A percentile compares a stretch with the other conserved stretches of the same genome.
Conservation (phyloP, 1,284 basidiomycete genomes). For the Ganoderma sinense region DNA sequence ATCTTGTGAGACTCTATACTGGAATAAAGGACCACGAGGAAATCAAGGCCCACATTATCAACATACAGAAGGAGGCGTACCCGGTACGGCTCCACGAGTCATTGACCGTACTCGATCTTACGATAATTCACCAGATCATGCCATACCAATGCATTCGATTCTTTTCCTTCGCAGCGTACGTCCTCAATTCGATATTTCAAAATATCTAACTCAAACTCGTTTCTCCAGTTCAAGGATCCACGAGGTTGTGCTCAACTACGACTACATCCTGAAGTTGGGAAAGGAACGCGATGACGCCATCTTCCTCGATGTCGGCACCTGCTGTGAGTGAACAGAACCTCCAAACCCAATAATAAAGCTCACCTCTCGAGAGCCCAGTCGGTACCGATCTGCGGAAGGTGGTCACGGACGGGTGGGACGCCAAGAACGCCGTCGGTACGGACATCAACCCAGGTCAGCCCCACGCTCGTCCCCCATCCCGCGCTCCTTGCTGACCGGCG, state of each 20-base stretch:
- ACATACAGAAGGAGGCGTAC: not conserved
- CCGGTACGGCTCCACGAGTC: not conserved
- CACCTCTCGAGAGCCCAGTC: conserved; percentile 37
- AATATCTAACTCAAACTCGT: not conserved
- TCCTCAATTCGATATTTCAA: not conserved
- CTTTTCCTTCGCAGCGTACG: conserved; percentile 12
- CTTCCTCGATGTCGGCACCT: conserved; percentile 55
- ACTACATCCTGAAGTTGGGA: conserved; percentile 47
- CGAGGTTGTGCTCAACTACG: conserved; percentile 47
- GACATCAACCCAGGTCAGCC: conserved; percentile 40
- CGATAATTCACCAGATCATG: not conserved
- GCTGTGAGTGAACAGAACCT: conserved; percentile 45
- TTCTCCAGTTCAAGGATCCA: conserved; percentile 39
- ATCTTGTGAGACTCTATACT: not conserved
- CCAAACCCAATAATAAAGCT: too few relatives aligned
- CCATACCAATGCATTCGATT: conserved; percentile 13
- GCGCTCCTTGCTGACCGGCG: not conserved
- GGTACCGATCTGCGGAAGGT: conserved; percentile 51
- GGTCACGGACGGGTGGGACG: conserved; percentile 47
- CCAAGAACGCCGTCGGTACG: conserved; percentile 42
- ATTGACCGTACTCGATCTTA: too few relatives aligned
- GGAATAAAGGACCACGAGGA: not conserved
- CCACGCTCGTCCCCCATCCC: too few relatives aligned
- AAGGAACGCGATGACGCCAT: conserved; percentile 49
- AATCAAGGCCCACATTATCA: not conserved